Percentiles rank a stretch among this genome's conserved stretches.
Conservation (phyloP, 2,329 filamentous ascomycete genomes). For the Septoria petroselini region DNA sequence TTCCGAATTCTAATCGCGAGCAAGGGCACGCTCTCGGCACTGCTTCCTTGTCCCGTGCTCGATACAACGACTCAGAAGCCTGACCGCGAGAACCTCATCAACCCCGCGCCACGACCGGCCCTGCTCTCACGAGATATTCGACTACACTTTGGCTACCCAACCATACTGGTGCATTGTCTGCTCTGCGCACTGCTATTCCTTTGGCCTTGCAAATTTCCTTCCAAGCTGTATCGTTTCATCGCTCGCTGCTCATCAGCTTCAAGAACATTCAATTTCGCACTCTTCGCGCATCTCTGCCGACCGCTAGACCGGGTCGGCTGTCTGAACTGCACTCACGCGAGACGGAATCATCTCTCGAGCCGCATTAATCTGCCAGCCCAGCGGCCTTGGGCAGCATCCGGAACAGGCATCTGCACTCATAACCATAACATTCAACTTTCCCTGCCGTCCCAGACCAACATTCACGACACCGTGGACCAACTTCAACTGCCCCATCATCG, state of each 20-base stretch:
- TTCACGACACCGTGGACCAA: constrained; percentile 16
- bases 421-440: constrained; percentile 22
- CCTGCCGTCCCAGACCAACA: constrained; percentile 16
- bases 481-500: constrained; percentile 2
- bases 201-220: constrained; percentile 21
- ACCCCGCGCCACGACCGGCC: constrained; percentile 25
- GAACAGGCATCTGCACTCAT: constrained; percentile 25
- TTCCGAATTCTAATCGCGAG: constrained; percentile 29
- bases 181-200: constrained; percentile 25
- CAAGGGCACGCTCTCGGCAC: constrained; percentile 26
- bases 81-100: constrained; percentile 18
- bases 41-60: constrained; percentile 25
- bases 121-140: constrained; percentile 23
- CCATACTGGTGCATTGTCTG: constrained; percentile 23
- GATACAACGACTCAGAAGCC: constrained; percentile 21
- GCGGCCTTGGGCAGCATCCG: constrained; percentile 26
- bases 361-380: constrained; percentile 20
- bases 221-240: constrained; percentile 25
- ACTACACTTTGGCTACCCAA: constrained; percentile 26
- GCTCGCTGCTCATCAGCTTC: constrained; percentile 24
- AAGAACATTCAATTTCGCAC: constrained; percentile 11
- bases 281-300: not conserved
- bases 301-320: constrained; percentile 1
- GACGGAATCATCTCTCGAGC: constrained; percentile 11
- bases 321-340: constrained; percentile 5